phyloP scores from a whole-genome alignment of 2,329 filamentous ascomycete species.

The Fusarium pseudonygamai region DNA sequence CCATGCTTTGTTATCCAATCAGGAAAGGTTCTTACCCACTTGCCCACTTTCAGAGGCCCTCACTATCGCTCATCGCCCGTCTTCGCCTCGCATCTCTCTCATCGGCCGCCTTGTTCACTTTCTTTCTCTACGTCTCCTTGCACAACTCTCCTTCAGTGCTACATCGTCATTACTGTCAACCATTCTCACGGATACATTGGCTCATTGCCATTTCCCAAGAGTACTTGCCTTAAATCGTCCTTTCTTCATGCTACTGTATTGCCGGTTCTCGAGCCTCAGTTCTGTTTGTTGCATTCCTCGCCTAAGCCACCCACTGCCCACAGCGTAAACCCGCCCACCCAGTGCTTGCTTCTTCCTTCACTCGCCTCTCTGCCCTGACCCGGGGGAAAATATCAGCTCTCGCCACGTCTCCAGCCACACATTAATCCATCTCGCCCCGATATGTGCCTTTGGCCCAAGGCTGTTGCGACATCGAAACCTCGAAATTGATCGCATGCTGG shows the following conservation, averaged over 20 bases:
- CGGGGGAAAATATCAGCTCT: constrained; percentile 50
- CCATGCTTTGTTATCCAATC: constrained; percentile 5
- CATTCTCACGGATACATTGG: constrained; percentile 24
- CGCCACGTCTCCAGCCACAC: constrained; percentile 58
- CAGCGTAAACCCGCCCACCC: constrained; percentile 32
- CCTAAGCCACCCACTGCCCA: constrained; percentile 39
- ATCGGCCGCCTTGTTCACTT: constrained; percentile 38
- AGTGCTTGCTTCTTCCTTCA: constrained; percentile 32
- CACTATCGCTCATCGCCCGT: constrained; percentile 38
- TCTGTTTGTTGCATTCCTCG: constrained; percentile 29
- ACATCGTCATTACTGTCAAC: constrained; percentile 34
- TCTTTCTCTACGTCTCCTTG: constrained; percentile 25
- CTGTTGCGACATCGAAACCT: constrained; percentile 36
- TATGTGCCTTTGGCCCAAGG: constrained; percentile 47
- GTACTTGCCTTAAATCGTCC: constrained; percentile 22
- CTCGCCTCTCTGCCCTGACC: constrained; percentile 35
- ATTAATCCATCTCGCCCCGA: constrained; percentile 48
- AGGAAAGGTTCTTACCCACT: constrained; percentile 12
- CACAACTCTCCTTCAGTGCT: constrained; percentile 30
- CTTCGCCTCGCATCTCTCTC: constrained; percentile 40
- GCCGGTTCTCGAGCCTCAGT: constrained; percentile 36
- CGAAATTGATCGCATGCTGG: constrained; percentile 39
- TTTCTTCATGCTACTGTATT: constrained; percentile 17
- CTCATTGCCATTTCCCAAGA: constrained; percentile 8
- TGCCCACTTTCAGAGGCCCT: constrained; percentile 36